Evolutionary conservation across 2,329 filamentous ascomycete species (phyloP).

Genomic region (Trichoderma breve): DNA sequence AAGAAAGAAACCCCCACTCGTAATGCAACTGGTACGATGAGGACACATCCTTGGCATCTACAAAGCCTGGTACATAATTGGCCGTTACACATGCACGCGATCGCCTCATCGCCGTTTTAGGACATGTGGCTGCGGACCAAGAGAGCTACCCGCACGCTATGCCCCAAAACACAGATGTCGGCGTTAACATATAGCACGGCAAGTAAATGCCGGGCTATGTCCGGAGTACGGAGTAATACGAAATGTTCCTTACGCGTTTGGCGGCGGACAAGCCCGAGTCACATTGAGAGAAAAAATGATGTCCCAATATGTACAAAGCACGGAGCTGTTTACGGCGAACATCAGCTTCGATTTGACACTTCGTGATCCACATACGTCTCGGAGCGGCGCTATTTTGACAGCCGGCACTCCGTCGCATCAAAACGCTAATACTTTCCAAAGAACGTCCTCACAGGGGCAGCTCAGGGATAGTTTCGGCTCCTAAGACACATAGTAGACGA

Average conservation of each 20-base stretch:
- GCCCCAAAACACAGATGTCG: background rate
- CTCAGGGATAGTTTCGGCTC: background rate
- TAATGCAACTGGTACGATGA: background rate
- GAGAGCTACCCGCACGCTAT: background rate
- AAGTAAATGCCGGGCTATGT: background rate
- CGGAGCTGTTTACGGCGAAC: background rate
- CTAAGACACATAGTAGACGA: background rate
- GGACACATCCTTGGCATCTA: background rate
- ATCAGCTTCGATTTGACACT: background rate
- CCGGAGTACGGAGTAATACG: constrained; percentile 1
- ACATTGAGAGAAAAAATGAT: background rate
- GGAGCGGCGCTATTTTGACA: constrained; percentile 5
- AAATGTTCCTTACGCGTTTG: constrained; percentile 12
- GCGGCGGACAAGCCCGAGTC: background rate
- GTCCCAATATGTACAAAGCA: background rate
- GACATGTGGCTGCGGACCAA: constrained; percentile 4
- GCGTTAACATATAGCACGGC: background rate
- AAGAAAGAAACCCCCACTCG: background rate
- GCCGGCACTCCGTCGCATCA: background rate
- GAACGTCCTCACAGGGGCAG: background rate
- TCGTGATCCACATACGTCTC: background rate
- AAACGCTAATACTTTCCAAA: background rate
- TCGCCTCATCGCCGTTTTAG: background rate
- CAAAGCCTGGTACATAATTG: background rate
- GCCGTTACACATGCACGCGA: background rate